A percentile compares a stretch with the other conserved stretches of the same genome.
phyloP scores from a whole-genome alignment of 768 basidiomycete species.

The Mycena chlorophos region DNA sequence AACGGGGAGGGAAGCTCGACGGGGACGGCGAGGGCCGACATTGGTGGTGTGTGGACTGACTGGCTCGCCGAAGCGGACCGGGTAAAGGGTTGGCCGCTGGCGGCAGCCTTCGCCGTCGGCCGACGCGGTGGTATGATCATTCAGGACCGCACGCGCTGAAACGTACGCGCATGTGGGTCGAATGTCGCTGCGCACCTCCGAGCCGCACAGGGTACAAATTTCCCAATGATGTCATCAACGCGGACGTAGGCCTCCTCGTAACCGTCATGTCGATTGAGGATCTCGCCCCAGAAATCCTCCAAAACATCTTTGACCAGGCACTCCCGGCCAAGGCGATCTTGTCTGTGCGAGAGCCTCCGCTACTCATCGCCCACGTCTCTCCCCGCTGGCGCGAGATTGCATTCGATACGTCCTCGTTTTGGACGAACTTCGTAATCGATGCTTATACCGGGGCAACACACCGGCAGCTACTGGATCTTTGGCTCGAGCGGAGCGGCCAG shows the following conservation, averaged over 20 bases:
- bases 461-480: background rate
- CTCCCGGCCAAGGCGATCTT: background rate
- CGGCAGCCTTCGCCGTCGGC: no score
- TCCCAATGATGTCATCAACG: no score
- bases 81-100: no score
- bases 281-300: background rate
- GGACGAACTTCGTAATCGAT: background rate
- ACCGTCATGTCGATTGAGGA: background rate
- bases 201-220: no score
- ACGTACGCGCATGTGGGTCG: no score
- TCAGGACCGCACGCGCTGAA: no score
- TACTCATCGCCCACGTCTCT: background rate
- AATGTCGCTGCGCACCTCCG: no score
- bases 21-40: background rate
- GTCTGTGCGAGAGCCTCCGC: background rate
- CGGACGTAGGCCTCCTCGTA: no score
- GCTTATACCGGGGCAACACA: background rate
- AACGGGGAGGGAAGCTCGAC: constrained; percentile 23
- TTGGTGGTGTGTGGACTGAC: no score
- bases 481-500: background rate
- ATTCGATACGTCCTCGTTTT: background rate
- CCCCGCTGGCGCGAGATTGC: background rate
- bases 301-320: background rate
- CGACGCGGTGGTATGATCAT: no score
- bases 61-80: no score